Percentiles rank a stretch among this genome's conserved stretches.
Conservation (phyloP, 1,139 yeast species). For the Scheffersomyces segobiensis region DNA sequence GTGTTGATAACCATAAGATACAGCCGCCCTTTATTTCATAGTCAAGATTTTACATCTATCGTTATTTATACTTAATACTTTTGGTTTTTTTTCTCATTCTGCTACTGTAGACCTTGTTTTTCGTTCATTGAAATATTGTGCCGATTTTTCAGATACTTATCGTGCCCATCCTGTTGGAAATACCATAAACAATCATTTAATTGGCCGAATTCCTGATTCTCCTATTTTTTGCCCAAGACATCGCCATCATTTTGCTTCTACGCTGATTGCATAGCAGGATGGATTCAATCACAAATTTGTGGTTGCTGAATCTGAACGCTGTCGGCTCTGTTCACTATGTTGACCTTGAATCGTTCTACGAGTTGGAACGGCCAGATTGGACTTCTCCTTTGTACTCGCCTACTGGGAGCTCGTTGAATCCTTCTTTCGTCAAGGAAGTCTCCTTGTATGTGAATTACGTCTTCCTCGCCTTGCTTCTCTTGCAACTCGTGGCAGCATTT, state of each 20-base stretch:
- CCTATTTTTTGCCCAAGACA: background rate
- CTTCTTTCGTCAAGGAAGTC: conserved; percentile 11
- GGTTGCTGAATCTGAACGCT: background rate
- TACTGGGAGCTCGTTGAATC: conserved; percentile 15
- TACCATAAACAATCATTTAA: too few relatives aligned
- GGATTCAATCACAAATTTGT: background rate
- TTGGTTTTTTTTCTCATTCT: too few relatives aligned
- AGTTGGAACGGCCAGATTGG: conserved; percentile 8
- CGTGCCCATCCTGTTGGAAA: too few relatives aligned
- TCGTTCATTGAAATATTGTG: too few relatives aligned
- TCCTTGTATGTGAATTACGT: conserved; percentile 2
- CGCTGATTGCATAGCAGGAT: background rate
- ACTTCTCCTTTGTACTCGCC: conserved; percentile 14
- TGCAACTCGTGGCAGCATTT: conserved; percentile 2
- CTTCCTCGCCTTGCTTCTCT: conserved; percentile 11
- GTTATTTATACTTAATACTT: too few relatives aligned
- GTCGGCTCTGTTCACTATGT: background rate
- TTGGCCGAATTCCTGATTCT: background rate
- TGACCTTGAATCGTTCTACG: background rate
- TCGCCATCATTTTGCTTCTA: background rate
- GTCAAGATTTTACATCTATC: too few relatives aligned
- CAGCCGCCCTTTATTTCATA: too few relatives aligned
- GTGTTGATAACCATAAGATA: too few relatives aligned
- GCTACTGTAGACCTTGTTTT: too few relatives aligned
- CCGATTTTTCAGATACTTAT: too few relatives aligned